Evolutionary conservation across 768 basidiomycete genomes (phyloP), one percentile per base, ranked within the genome.

Genomic region (Leccinum aurantiacum): DNA sequence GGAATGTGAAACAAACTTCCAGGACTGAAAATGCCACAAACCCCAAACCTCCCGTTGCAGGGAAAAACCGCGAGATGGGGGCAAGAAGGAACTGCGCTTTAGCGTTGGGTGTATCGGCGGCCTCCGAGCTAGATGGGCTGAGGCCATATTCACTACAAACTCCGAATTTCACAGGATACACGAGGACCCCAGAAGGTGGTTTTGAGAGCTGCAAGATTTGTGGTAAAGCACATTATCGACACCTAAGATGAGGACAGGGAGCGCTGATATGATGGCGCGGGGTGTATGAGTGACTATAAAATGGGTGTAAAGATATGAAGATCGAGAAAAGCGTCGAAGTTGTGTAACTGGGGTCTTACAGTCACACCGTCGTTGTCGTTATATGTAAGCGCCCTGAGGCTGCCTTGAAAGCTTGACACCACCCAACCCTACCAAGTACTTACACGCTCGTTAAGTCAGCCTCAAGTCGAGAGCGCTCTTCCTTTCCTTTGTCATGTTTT

Each of bases 401-500:
- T 29, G 29, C 37, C 46, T 59, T 53, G 56, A 41, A 29, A 29
- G 29, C 29, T 31, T 31, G 31, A 31, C 10, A 31, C 10, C 24
- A 57, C 27, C 19, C 47, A 46, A 62, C 47, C 44, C 44, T 44
- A 19, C 37, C 29, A 10, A 14, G 44, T 55, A n/a, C 31, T 31
- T 31, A 31, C 44, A 66, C 67, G 33, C 60, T 68, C 67, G 9
- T 65, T 61, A 5, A 29, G 22, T 29, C 22, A n/a, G 4, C 19
- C 27, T 27, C 46, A 13, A 47, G 24, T 50, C 54, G n/a, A 19
- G 7, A 19, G 7, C 17, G 19, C 49, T 47, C 19, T 59, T 59
- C n/a, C 65, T 9, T 46, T 67, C 66, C 9, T 56, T 11, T 60
- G 24, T 27, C 62, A 76, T 76, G 73, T 56, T 74, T 44, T 57